Conservation (phyloP, 345 rosid species). For the Gossypium bickii region DNA sequence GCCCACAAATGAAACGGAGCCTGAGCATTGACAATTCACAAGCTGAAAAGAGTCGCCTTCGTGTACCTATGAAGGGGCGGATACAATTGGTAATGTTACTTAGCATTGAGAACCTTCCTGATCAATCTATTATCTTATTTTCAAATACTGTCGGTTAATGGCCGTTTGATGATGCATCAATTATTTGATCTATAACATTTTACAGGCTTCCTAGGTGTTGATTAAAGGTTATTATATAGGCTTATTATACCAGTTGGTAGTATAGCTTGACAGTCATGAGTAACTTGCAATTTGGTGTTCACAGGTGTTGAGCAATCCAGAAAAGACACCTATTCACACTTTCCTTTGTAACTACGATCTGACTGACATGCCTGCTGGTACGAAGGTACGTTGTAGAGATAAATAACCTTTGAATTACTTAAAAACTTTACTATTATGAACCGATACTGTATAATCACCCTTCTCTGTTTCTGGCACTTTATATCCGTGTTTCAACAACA, state of each 20-base stretch:
- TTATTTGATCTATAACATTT: background rate
- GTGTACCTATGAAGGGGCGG: constrained; percentile 91
- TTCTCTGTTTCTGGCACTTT: background rate
- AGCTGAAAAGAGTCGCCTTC: constrained; percentile 53
- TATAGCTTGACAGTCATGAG: background rate
- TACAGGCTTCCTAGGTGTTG: background rate
- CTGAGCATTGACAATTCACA: constrained; percentile 51
- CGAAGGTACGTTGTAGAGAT: constrained; percentile 40
- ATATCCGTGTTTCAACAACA: constrained; percentile 24
- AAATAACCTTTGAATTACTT: background rate
- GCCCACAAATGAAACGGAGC: constrained; percentile 50
- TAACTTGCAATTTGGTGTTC: constrained; percentile 11
- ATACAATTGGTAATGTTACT: constrained; percentile 65
- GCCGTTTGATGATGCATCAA: background rate
- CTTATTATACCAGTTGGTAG: no score
- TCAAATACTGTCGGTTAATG: background rate
- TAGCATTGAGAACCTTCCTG: background rate
- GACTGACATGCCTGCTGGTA: constrained; percentile 65
- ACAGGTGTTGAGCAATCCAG: constrained; percentile 73
- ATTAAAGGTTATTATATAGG: background rate
- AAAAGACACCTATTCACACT: constrained; percentile 63
- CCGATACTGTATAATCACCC: background rate
- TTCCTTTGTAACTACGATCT: constrained; percentile 64
- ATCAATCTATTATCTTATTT: background rate
- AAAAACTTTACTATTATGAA: background rate